phyloP scores from a whole-genome alignment of 345 rosid genomes.

The Clarkia xantiana region DNA sequence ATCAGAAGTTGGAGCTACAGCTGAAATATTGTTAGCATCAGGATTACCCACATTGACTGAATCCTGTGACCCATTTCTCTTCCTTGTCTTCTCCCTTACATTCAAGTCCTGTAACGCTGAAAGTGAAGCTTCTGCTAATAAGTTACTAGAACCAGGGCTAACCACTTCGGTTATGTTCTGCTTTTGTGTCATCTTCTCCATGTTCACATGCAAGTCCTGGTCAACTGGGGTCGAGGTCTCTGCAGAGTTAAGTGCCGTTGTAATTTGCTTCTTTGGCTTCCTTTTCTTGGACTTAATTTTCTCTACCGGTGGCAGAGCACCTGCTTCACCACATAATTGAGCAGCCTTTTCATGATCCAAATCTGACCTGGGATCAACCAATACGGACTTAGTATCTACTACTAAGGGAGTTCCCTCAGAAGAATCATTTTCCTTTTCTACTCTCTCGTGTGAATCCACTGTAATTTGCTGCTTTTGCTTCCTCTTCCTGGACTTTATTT shows the following conservation, averaged over 20 bases:
- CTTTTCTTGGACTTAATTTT: constrained; percentile 7
- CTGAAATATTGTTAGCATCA: not conserved
- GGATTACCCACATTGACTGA: too few relatives aligned
- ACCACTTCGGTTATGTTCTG: too few relatives aligned
- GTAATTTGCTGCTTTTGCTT: too few relatives aligned
- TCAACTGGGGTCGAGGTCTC: too few relatives aligned
- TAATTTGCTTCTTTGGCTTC: constrained; percentile 1
- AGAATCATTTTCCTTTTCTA: constrained; percentile 2
- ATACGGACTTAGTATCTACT: not conserved
- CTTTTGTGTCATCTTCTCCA: too few relatives aligned
- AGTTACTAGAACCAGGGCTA: too few relatives aligned
- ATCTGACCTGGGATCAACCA: not conserved
- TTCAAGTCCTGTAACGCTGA: too few relatives aligned
- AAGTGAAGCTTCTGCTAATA: too few relatives aligned
- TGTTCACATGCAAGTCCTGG: too few relatives aligned
- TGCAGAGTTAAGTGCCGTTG: constrained; percentile 2
- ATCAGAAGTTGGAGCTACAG: not conserved
- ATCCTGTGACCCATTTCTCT: too few relatives aligned
- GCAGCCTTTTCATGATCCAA: not conserved
- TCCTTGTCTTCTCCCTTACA: too few relatives aligned
- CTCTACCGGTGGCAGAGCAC: not conserved
- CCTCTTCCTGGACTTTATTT: too few relatives aligned
- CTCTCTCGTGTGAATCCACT: constrained; percentile 1
- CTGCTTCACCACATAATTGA: constrained; percentile 3
- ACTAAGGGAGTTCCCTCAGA: constrained; percentile 1